Conservation (phyloP, 2,329 filamentous ascomycete genomes). For the Colletotrichum tofieldiae region DNA sequence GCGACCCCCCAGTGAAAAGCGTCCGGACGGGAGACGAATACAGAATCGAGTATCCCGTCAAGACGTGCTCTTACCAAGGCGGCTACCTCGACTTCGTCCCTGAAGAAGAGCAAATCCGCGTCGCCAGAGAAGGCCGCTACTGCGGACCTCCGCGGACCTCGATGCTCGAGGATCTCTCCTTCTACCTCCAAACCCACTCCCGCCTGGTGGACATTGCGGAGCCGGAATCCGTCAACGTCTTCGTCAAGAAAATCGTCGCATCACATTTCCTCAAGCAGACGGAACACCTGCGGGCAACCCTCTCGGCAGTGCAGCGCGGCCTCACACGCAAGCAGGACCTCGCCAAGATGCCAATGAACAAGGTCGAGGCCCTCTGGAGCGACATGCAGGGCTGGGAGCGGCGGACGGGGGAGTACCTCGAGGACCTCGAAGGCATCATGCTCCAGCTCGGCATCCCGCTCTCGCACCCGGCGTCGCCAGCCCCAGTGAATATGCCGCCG, state of each 20-base stretch:
- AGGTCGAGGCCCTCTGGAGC: slow-evolving; percentile 48
- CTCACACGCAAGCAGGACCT: slow-evolving; percentile 48
- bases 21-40: slow-evolving; percentile 45
- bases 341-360: slow-evolving; percentile 41
- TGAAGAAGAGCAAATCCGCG: slow-evolving; percentile 40
- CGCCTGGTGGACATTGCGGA: slow-evolving; percentile 31
- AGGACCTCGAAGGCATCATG: slow-evolving; percentile 48
- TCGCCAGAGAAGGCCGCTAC: slow-evolving; percentile 19
- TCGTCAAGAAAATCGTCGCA: slow-evolving; percentile 47
- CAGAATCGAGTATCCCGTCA: slow-evolving; percentile 36
- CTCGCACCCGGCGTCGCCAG: slow-evolving; percentile 16
- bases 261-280: slow-evolving; percentile 47
- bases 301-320: slow-evolving; percentile 46
- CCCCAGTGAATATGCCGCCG: not conserved
- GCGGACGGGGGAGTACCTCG: slow-evolving; percentile 47
- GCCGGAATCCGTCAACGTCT: slow-evolving; percentile 42
- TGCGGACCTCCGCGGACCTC: slow-evolving; percentile 44
- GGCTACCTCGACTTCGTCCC: slow-evolving; percentile 49
- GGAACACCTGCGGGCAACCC: slow-evolving; percentile 45
- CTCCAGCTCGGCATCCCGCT: slow-evolving; percentile 47
- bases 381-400: slow-evolving; percentile 48
- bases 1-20: slow-evolving; percentile 45
- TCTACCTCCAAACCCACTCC: slow-evolving; percentile 45
- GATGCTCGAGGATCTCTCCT: slow-evolving; percentile 47
- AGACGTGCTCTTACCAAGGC: slow-evolving; percentile 45